Conservation (phyloP, 2,329 filamentous ascomycete species). For the Ophiocordyceps australis region DNA sequence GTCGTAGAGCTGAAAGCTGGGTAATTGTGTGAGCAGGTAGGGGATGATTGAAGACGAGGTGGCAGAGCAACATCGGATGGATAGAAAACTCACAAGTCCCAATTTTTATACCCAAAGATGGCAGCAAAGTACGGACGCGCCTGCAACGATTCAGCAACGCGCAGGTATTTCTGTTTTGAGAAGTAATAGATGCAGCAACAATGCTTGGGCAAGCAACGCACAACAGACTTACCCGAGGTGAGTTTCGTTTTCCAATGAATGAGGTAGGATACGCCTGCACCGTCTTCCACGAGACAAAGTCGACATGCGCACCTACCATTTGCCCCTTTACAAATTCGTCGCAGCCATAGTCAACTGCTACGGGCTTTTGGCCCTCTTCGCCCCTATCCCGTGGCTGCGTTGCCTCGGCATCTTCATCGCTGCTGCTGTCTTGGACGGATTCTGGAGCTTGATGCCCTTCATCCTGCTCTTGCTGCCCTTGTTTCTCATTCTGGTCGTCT, state of each 20-base stretch:
- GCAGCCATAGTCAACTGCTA: too few relatives aligned
- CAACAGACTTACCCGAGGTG: slow-evolving; percentile 18
- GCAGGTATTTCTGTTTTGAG: background rate
- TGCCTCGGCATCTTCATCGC: too few relatives aligned
- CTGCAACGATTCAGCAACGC: too few relatives aligned
- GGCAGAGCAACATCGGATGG: too few relatives aligned
- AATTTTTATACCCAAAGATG: slow-evolving; percentile 41
- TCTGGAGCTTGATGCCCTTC: too few relatives aligned
- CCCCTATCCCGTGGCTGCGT: too few relatives aligned
- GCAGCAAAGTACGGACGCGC: slow-evolving; percentile 32
- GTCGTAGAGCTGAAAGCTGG: slow-evolving; percentile 49
- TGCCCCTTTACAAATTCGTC: too few relatives aligned
- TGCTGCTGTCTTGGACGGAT: too few relatives aligned
- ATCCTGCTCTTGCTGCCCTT: too few relatives aligned
- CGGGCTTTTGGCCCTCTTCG: too few relatives aligned
- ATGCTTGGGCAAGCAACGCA: too few relatives aligned
- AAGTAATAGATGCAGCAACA: background rate
- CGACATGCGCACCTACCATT: slow-evolving; percentile 6
- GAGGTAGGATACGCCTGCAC: slow-evolving; percentile 38
- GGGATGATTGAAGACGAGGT: slow-evolving; percentile 10
- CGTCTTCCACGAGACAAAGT: slow-evolving; percentile 32
- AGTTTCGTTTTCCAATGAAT: slow-evolving; percentile 37
- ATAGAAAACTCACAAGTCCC: slow-evolving; percentile 80
- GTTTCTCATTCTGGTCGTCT: too few relatives aligned
- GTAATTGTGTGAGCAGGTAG: background rate